phyloP scores from a whole-genome alignment of 345 rosid species.

The Rhizophora mangle region DNA sequence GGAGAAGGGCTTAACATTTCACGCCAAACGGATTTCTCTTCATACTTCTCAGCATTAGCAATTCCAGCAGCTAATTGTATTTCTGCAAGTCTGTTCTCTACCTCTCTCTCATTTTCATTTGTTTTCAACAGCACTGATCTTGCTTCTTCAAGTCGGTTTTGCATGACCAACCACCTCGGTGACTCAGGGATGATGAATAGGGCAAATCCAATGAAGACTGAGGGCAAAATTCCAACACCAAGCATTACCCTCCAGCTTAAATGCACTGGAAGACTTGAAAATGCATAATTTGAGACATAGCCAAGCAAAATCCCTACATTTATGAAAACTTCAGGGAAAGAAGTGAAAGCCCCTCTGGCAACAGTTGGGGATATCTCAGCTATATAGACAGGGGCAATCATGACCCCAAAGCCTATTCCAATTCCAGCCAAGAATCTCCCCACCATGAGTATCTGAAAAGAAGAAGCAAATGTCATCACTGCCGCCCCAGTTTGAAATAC shows the following conservation, averaged over 20 bases:
- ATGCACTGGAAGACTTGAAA: conserved; percentile 63
- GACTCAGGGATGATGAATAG: conserved; percentile 87
- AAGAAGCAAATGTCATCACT: conserved; percentile 71
- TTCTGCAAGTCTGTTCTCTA: conserved; percentile 73
- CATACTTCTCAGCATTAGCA: conserved; percentile 31
- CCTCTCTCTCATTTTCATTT: conserved; percentile 63
- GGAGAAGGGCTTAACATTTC: conserved; percentile 76
- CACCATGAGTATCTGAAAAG: conserved; percentile 62
- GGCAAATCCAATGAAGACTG: conserved; percentile 67
- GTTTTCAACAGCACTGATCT: conserved; percentile 69
- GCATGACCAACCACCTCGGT: conserved; percentile 86
- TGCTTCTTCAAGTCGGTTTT: conserved; percentile 69
- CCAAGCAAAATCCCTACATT: conserved; percentile 85
- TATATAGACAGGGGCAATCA: conserved; percentile 86
- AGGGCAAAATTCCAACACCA: conserved; percentile 84
- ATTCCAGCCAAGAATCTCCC: conserved; percentile 78
- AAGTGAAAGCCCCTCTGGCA: conserved; percentile 70
- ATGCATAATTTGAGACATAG: conserved; percentile 81
- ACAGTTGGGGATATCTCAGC: conserved; percentile 78
- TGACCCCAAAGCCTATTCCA: conserved; percentile 86
- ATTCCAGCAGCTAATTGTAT: conserved; percentile 65
- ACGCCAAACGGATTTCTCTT: conserved; percentile 72
- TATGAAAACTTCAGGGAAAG: conserved; percentile 83
- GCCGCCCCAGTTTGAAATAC: conserved; percentile 74
- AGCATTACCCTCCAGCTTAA: conserved; percentile 89